Conservation (phyloP, 169 alveolate species). For the Cryptosporidium xiaoi region DNA sequence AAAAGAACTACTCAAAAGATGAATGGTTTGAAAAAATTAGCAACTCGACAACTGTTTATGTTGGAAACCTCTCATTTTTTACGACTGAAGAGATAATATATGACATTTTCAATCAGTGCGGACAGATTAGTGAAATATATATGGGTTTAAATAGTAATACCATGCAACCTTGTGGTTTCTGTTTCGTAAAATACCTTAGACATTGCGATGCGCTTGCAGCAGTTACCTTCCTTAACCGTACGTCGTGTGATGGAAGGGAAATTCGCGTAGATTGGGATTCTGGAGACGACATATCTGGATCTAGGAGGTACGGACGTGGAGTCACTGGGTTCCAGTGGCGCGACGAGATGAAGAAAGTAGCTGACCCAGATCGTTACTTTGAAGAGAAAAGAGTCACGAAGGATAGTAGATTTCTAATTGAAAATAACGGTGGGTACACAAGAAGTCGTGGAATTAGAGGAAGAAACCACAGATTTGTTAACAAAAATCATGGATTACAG, state of each 20-base stretch:
- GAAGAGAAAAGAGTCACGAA: neutral
- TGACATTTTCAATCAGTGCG: slow-evolving; percentile 88
- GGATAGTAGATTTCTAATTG: slow-evolving; percentile 8
- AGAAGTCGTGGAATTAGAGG: slow-evolving; percentile 28
- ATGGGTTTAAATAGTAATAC: slow-evolving; percentile 91
- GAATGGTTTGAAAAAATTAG: slow-evolving; percentile 85
- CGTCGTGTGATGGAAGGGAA: slow-evolving; percentile 79
- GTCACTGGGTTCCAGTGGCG: slow-evolving; percentile 73
- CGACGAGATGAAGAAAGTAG: slow-evolving; percentile 53
- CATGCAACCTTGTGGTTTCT: slow-evolving; percentile 92
- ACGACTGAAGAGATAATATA: slow-evolving; percentile 89
- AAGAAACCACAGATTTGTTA: slow-evolving; percentile 7
- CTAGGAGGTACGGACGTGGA: slow-evolving; percentile 80
- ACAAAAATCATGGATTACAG: neutral
- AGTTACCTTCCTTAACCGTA: slow-evolving; percentile 74
- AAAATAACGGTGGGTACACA: slow-evolving; percentile 1
- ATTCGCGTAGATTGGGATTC: slow-evolving; percentile 81
- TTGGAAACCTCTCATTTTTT: slow-evolving; percentile 91
- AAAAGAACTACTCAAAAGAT: slow-evolving; percentile 73
- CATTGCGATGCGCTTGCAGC: slow-evolving; percentile 85
- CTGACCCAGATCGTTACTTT: slow-evolving; percentile 44
- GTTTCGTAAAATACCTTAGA: slow-evolving; percentile 88
- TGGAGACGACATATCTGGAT: slow-evolving; percentile 78
- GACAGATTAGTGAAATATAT: slow-evolving; percentile 86
- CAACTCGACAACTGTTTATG: slow-evolving; percentile 87